phyloP scores from a whole-genome alignment of 805 yeast species.

The Saturnispora ahearnii region DNA sequence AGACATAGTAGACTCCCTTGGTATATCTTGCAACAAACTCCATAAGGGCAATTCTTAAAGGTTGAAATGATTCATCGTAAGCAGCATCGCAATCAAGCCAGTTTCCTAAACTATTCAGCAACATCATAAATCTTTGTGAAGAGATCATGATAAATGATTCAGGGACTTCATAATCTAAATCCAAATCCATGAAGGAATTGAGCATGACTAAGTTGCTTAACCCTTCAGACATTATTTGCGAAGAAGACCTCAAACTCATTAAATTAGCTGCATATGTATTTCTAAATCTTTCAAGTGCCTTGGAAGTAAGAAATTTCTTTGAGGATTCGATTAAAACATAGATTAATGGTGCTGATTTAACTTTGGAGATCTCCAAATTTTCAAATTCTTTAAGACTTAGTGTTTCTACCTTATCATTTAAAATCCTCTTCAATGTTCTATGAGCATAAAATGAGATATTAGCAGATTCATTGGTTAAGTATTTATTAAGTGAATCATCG shows the following conservation, averaged over 20 bases:
- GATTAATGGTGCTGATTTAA: conserved; percentile 27
- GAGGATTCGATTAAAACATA: conserved; percentile 30
- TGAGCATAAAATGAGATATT: conserved; percentile 25
- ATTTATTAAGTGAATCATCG: neutral
- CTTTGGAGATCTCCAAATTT: conserved; percentile 25
- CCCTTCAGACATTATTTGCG: conserved; percentile 36
- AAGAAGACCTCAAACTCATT: conserved; percentile 38
- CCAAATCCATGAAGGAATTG: conserved; percentile 33
- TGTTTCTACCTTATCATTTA: conserved; percentile 26
- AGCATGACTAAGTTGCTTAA: conserved; percentile 40
- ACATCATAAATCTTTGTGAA: conserved; percentile 55
- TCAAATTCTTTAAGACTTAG: conserved; percentile 13
- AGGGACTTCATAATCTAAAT: conserved; percentile 21
- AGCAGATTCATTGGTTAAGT: conserved; percentile 1
- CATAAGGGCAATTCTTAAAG: conserved; percentile 43
- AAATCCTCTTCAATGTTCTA: conserved; percentile 27
- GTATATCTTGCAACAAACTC: conserved; percentile 30
- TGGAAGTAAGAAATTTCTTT: conserved; percentile 29
- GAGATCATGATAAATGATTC: conserved; percentile 38
- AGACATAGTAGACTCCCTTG: conserved; percentile 24
- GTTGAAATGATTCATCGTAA: conserved; percentile 45
- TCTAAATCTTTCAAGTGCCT: conserved; percentile 42
- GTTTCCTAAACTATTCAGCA: conserved; percentile 39
- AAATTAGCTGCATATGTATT: conserved; percentile 58
- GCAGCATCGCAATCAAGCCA: conserved; percentile 60